Base-by-base conservation (phyloP, 2,329 filamentous ascomycete species). In the Ilyonectria sp. region DNA sequence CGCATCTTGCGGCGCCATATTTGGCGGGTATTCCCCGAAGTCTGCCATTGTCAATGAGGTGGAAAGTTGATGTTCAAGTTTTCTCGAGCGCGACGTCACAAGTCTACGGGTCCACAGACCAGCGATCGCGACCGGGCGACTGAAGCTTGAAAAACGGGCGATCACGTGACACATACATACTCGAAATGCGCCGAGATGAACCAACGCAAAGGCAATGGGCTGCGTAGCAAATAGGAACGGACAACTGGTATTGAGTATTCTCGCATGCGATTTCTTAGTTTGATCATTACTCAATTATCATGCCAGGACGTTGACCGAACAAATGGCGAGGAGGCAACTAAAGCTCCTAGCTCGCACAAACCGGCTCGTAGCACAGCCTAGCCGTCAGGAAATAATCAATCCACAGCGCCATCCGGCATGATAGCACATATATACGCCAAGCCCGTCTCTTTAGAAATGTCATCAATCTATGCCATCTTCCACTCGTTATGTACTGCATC, bases 1-100 rank as follows among this genome's bases (percentile, higher is more conserved):
- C 50, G 89, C 88, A 76, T 91, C 89, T 76, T 90, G 86, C 17
- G 90, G 88, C 75, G 85, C 85, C 86, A 91, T 90, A 69, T 91
- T 90, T 17, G 90, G 88, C 80, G 90, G 89, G 72, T 91, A 92
- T 58, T 90, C 87, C 70, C 85, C 85, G 71, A 92, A 89, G 73
- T 88, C 84, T 44, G 88, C 84, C 90, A 91, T 92, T 4, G 66
- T 83, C 70, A 55, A 40, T 37, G 21, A 4, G 23, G 31, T 40
- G 23, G 55, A 35, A 35, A 44, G 49, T 53, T 44, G 43, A 46
- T 47, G 50, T 52, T 60, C 5, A 46, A 23, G 31, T 49, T 55
- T 23, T 21, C 7, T 60, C 13, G 29, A 64, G 50, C 65, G 67
- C 60, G 58, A 65, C 43, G 54, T 71, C 67, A 58, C 62, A 67